phyloP scores from a whole-genome alignment of 2,329 filamentous ascomycete genomes.

The Sclerotiophoma versabilis region DNA sequence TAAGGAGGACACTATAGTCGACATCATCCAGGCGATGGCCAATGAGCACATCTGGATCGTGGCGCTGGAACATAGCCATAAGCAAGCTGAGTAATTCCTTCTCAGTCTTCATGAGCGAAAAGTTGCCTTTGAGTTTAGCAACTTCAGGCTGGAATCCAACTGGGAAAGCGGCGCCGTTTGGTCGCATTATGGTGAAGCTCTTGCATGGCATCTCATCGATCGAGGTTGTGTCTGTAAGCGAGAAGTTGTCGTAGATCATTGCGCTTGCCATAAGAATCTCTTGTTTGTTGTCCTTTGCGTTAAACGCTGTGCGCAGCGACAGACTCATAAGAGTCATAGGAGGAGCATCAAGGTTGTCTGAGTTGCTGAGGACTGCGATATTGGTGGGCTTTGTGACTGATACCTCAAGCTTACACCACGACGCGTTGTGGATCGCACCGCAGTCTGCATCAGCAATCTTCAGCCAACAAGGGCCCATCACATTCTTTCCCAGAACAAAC shows the following conservation, averaged over 20 bases:
- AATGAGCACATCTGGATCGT: slow-evolving; percentile 91
- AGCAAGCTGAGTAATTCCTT: slow-evolving; percentile 86
- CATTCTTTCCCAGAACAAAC: slow-evolving; percentile 97
- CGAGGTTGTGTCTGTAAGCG: slow-evolving; percentile 83
- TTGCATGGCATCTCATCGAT: slow-evolving; percentile 88
- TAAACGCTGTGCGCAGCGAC: slow-evolving; percentile 85
- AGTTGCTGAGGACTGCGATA: slow-evolving; percentile 75
- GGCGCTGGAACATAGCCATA: slow-evolving; percentile 83
- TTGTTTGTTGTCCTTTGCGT: slow-evolving; percentile 92
- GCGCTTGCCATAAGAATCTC: slow-evolving; percentile 92
- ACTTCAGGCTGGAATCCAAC: slow-evolving; percentile 83
- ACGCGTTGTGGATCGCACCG: slow-evolving; percentile 83
- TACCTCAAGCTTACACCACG: slow-evolving; percentile 95
- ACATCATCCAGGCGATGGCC: slow-evolving; percentile 97
- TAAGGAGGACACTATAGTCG: slow-evolving; percentile 90
- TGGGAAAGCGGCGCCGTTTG: slow-evolving; percentile 77
- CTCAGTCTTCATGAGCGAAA: slow-evolving; percentile 85
- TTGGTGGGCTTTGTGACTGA: slow-evolving; percentile 78
- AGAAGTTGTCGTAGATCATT: slow-evolving; percentile 89
- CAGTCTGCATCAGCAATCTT: slow-evolving; percentile 89
- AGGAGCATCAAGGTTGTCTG: slow-evolving; percentile 81
- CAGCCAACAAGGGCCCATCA: slow-evolving; percentile 99
- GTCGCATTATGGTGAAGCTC: slow-evolving; percentile 90
- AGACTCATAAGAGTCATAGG: slow-evolving; percentile 96
- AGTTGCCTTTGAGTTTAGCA: slow-evolving; percentile 75